Percentiles rank a stretch among this genome's conserved stretches.
Evolutionary conservation across 495 filamentous ascomycete genomes (phyloP).

Genomic region (Lasiosphaeriaceae sp.): DNA sequence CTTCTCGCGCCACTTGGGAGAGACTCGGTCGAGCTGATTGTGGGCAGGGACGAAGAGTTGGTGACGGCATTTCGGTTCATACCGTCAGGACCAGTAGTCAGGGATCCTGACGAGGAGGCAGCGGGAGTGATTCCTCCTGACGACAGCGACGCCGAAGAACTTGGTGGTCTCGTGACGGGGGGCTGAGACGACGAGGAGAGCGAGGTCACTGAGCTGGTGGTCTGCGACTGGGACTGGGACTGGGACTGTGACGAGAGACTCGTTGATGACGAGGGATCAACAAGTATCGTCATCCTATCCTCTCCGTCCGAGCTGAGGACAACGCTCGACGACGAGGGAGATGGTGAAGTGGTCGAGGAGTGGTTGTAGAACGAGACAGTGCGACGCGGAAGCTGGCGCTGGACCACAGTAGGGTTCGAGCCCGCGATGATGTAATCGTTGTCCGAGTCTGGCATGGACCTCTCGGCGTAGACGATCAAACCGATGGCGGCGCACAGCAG

Average conservation of each 20-base stretch:
- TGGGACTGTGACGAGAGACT: background rate
- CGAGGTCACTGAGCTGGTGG: background rate
- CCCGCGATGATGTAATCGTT: conserved; percentile 19
- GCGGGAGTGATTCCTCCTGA: too few relatives aligned
- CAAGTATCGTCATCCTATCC: too few relatives aligned
- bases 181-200: too few relatives aligned
- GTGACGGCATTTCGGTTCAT: background rate
- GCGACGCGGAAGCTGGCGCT: background rate
- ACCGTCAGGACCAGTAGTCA: background rate
- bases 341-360: background rate
- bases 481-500: conserved; percentile 25
- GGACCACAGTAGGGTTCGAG: conserved; percentile 9
- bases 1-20: conserved; percentile 8
- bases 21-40: background rate
- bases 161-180: too few relatives aligned
- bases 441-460: conserved; percentile 29
- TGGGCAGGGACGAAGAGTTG: background rate
- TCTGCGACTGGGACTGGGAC: too few relatives aligned
- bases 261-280: background rate
- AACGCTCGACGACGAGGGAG: too few relatives aligned
- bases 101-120: background rate
- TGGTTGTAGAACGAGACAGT: conserved; percentile 1
- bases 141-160: too few relatives aligned
- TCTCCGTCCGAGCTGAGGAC: too few relatives aligned
- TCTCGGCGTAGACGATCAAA: conserved; percentile 25